A percentile compares a stretch with the other conserved stretches of the same genome.
Conservation (phyloP, 75 land plant genomes). For the Chamaecyparis obtusa region DNA sequence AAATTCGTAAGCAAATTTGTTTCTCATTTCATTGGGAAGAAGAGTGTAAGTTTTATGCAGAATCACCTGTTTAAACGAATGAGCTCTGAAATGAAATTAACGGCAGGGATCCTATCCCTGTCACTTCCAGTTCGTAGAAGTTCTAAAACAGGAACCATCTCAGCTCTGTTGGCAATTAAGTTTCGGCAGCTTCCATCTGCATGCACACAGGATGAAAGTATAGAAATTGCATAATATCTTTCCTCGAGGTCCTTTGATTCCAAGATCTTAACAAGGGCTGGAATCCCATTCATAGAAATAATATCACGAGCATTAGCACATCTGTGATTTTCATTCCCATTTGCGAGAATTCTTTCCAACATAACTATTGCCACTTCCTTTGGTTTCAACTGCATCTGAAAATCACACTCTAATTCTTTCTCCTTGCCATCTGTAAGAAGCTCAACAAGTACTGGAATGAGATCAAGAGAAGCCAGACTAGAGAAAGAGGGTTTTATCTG, state of each 20-base stretch:
- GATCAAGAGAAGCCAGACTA: slow-evolving; percentile 28
- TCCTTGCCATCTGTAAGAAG: slow-evolving; percentile 21
- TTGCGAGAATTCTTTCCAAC: slow-evolving; percentile 47
- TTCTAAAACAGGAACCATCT: slow-evolving; percentile 45
- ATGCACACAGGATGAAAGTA: slow-evolving; percentile 46
- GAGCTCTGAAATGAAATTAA: slow-evolving; percentile 48
- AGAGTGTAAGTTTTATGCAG: not conserved
- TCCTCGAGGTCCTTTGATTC: slow-evolving; percentile 35
- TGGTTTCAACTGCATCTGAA: slow-evolving; percentile 33
- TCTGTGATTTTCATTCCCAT: slow-evolving; percentile 28
- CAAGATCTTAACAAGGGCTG: slow-evolving; percentile 38
- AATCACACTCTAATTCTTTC: slow-evolving; percentile 17
- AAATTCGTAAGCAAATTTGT: not conserved
- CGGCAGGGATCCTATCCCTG: slow-evolving; percentile 25
- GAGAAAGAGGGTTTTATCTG: slow-evolving; percentile 33
- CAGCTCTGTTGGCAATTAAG: slow-evolving; percentile 32
- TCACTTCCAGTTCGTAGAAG: slow-evolving; percentile 49
- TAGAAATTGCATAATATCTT: slow-evolving; percentile 31
- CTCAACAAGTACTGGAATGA: slow-evolving; percentile 39
- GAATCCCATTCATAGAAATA: slow-evolving; percentile 36
- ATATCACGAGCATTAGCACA: slow-evolving; percentile 30
- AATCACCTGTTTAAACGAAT: slow-evolving; percentile 46
- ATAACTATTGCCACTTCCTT: slow-evolving; percentile 47
- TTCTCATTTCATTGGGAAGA: not conserved
- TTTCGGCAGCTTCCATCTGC: slow-evolving; percentile 41